phyloP scores from a whole-genome alignment of 2,329 filamentous ascomycete genomes.

The Plenodomus tracheiphilus region DNA sequence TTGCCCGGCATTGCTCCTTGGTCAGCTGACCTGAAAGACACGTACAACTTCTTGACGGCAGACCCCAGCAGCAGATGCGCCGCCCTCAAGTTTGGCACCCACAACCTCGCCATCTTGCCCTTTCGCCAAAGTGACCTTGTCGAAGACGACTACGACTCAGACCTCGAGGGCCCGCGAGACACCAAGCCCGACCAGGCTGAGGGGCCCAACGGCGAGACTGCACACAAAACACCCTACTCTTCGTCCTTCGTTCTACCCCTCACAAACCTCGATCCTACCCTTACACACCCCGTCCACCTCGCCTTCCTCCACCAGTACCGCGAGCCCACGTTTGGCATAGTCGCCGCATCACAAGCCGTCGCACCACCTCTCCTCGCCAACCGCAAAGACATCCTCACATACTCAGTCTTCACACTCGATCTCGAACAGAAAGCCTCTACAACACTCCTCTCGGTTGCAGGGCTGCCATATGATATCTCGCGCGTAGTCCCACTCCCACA shows the following conservation, averaged over 20 bases:
- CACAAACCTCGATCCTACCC: constrained; percentile 81
- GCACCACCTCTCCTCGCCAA: constrained; percentile 74
- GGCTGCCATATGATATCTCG: constrained; percentile 84
- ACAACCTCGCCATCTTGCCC: constrained; percentile 89
- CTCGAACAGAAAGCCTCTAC: constrained; percentile 92
- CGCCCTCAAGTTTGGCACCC: constrained; percentile 85
- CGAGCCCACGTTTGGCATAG: constrained; percentile 93
- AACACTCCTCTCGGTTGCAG: constrained; percentile 82
- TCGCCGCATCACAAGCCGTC: constrained; percentile 74
- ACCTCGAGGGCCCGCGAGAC: constrained; percentile 64
- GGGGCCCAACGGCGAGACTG: constrained; percentile 40
- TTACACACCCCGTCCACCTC: constrained; percentile 88
- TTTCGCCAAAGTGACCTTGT: constrained; percentile 86
- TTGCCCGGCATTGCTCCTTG: constrained; percentile 75
- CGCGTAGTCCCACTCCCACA: constrained; percentile 79
- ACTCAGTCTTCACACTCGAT: constrained; percentile 94
- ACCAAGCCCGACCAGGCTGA: constrained; percentile 38
- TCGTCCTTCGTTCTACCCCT: constrained; percentile 92
- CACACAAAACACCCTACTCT: constrained; percentile 70
- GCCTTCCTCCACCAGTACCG: constrained; percentile 95
- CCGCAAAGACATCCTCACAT: constrained; percentile 82
- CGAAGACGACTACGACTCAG: constrained; percentile 88
- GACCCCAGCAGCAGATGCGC: constrained; percentile 93
- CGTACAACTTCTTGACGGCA: constrained; percentile 79
- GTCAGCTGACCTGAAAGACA: constrained; percentile 73